Conservation (phyloP, 768 basidiomycete species). For the Scleroderma citrinum region DNA sequence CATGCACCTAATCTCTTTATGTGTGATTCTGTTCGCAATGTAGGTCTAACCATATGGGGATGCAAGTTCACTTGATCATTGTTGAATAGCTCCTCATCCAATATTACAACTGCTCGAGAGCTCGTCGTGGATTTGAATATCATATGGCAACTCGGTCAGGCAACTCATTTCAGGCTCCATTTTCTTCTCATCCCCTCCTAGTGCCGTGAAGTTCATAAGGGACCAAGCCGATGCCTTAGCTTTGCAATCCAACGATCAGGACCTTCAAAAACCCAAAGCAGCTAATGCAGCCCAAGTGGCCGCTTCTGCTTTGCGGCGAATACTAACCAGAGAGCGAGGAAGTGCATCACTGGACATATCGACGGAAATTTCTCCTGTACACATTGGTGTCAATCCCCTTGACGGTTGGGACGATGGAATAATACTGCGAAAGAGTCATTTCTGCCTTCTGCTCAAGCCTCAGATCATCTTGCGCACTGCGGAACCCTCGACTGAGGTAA, state of each 20-base stretch:
- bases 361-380: slow-evolving; percentile 23
- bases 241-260: slow-evolving; percentile 9
- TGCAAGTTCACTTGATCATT: not conserved
- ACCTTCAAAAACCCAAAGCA: slow-evolving; percentile 24
- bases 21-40: slow-evolving; percentile 73
- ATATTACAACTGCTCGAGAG: slow-evolving; percentile 80
- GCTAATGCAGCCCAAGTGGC: slow-evolving; percentile 56
- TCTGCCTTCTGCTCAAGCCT: slow-evolving; percentile 84
- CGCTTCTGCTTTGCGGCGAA: slow-evolving; percentile 58
- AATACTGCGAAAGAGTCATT: slow-evolving; percentile 63
- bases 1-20: slow-evolving; percentile 81
- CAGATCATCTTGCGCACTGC: slow-evolving; percentile 78
- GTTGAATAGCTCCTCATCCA: slow-evolving; percentile 68
- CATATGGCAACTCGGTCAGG: slow-evolving; percentile 79
- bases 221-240: slow-evolving; percentile 60
- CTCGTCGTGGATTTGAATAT: slow-evolving; percentile 76
- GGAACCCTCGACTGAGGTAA: slow-evolving; percentile 27
- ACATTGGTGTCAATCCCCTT: slow-evolving; percentile 48
- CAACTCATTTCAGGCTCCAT: slow-evolving; percentile 3
- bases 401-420: slow-evolving; percentile 71
- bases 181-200: slow-evolving; percentile 19
- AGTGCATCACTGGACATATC: slow-evolving; percentile 39
- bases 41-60: slow-evolving; percentile 31
- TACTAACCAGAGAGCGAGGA: slow-evolving; percentile 49
- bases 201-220: slow-evolving; percentile 81